phyloP scores from a whole-genome alignment of 108 stramenopile genomes.

The Pelagomonas calceolata region DNA sequence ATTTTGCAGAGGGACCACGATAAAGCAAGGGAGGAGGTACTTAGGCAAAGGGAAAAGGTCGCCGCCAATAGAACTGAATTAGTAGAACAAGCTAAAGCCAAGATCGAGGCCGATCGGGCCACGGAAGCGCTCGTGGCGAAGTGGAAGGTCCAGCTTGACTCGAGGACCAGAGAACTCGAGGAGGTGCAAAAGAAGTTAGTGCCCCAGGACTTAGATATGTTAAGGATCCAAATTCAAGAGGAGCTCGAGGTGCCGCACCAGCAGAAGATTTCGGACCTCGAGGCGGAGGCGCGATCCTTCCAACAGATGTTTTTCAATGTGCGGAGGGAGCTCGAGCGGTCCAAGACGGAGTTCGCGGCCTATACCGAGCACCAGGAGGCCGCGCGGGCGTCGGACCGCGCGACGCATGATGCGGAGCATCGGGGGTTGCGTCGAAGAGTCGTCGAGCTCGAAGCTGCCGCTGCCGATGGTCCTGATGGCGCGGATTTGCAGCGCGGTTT shows the following conservation, averaged over 20 bases:
- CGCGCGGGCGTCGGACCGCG: slow-evolving; percentile 21
- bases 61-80: slow-evolving; percentile 19
- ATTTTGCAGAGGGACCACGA: slow-evolving; percentile 26
- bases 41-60: slow-evolving; percentile 23
- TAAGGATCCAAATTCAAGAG: slow-evolving; percentile 32
- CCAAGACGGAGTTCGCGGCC: slow-evolving; percentile 34
- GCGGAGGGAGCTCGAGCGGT: slow-evolving; percentile 31
- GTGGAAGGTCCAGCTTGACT: slow-evolving; percentile 35
- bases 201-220: slow-evolving; percentile 36
- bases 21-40: slow-evolving; percentile 15
- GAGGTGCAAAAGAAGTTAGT: slow-evolving; percentile 29
- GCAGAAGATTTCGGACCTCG: slow-evolving; percentile 16
- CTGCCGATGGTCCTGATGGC: slow-evolving; percentile 9
- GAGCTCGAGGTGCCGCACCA: slow-evolving; percentile 34
- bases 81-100: slow-evolving; percentile 18
- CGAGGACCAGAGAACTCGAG: slow-evolving; percentile 26
- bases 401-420: slow-evolving; percentile 22
- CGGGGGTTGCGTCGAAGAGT: slow-evolving; percentile 12
- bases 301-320: slow-evolving; percentile 35
- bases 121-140: slow-evolving; percentile 23
- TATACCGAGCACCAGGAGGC: slow-evolving; percentile 16
- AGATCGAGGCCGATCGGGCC: slow-evolving; percentile 21
- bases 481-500: no score
- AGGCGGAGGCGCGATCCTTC: slow-evolving; percentile 22
- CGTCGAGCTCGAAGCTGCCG: slow-evolving; percentile 13